These are phyloP conservation scores for Neurospora sp. DNA, from an alignment of 495 filamentous ascomycete species.

Conservation along the genomic window DNA sequence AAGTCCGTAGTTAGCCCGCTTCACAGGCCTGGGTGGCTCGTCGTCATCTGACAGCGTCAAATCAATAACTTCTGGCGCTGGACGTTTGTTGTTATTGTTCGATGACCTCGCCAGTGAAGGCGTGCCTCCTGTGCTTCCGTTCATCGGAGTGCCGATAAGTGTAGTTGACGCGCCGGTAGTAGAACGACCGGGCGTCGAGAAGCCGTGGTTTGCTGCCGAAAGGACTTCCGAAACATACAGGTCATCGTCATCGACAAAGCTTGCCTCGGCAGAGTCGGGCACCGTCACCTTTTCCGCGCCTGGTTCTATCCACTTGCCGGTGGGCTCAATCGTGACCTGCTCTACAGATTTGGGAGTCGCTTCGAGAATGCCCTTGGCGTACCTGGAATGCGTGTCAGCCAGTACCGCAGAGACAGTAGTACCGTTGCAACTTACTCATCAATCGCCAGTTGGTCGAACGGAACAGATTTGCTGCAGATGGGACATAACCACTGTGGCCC, in stretches of 20 bases:
- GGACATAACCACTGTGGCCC: constrained; percentile 92
- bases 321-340: constrained; percentile 82
- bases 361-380: constrained; percentile 76
- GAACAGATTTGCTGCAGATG: constrained; percentile 74
- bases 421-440: constrained; percentile 57
- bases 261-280: constrained; percentile 11
- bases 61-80: constrained; percentile 61
- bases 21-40: constrained; percentile 45
- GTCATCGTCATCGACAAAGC: constrained; percentile 51
- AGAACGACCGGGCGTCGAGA: constrained; percentile 7
- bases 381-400: constrained; percentile 39
- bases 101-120: constrained; percentile 29
- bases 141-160: constrained; percentile 20
- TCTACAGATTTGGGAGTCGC: constrained; percentile 58
- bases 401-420: background rate
- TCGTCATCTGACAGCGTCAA: constrained; percentile 71
- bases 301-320: constrained; percentile 63
- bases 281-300: constrained; percentile 21
- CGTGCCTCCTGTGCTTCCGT: constrained; percentile 15
- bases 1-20: constrained; percentile 34
- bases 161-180: constrained; percentile 2
- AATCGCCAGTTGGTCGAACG: constrained; percentile 71
- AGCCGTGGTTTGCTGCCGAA: constrained; percentile 8
- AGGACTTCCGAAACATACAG: constrained; percentile 53
- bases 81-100: constrained; percentile 47